Conservation (phyloP, 2,329 filamentous ascomycete genomes). For the Xylariaceae sp. region DNA sequence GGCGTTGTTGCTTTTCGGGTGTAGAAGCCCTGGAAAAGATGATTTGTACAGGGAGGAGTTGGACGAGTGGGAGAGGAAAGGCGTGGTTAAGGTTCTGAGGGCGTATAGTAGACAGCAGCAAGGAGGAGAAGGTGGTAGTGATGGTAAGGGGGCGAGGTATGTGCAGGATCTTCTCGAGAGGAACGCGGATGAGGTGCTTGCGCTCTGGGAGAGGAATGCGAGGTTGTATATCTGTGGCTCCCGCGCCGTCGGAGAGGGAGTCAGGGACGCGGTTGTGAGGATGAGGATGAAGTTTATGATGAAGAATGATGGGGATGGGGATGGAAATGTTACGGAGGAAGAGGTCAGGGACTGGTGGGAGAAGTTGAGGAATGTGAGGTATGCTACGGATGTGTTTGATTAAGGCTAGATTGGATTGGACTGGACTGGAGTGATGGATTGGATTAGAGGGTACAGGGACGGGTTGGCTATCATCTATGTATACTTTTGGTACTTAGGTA, state of each 20-base stretch:
- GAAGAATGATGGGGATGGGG: constrained; percentile 24
- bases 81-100: constrained; percentile 55
- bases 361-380: constrained; percentile 47
- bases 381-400: constrained; percentile 57
- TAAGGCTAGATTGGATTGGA: constrained; percentile 25
- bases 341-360: constrained; percentile 44
- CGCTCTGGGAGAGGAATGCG: constrained; percentile 40
- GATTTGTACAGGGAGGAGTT: constrained; percentile 56
- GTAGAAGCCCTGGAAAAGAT: constrained; percentile 49
- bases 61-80: constrained; percentile 51
- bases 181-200: constrained; percentile 32
- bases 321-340: constrained; percentile 32
- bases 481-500: no score
- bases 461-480: no score
- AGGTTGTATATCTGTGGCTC: constrained; percentile 63
- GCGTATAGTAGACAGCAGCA: constrained; percentile 52
- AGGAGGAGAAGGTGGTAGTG: no score
- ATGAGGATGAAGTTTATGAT: constrained; percentile 28
- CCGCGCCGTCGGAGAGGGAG: constrained; percentile 42
- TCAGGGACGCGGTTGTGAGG: constrained; percentile 37
- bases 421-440: no score
- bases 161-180: constrained; percentile 41
- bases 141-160: constrained; percentile 44
- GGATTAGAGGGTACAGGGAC: neutral
- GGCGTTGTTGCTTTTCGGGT: constrained; percentile 62